Conservation (phyloP, 2,329 filamentous ascomycete genomes). For the Pseudocercospora musae region DNA sequence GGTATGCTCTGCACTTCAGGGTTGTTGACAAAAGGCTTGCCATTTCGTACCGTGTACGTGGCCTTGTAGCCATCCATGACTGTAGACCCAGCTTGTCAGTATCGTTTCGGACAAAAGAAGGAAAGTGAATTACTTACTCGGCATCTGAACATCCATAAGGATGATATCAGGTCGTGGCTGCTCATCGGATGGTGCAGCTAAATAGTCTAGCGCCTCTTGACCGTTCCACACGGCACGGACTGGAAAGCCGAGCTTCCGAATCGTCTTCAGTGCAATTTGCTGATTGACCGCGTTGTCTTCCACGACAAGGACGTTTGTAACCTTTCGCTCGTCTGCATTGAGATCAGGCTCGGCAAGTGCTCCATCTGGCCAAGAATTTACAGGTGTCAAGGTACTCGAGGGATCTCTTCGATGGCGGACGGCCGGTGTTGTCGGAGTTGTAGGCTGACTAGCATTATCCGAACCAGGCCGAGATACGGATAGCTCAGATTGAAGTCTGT, state of each 20-base stretch:
- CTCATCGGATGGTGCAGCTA: slow-evolving; percentile 43
- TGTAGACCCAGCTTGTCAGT: background rate
- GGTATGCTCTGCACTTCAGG: slow-evolving; percentile 59
- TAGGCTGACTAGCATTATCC: slow-evolving; percentile 51
- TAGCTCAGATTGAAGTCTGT: slow-evolving; percentile 58
- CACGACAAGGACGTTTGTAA: slow-evolving; percentile 69
- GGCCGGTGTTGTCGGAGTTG: slow-evolving; percentile 28
- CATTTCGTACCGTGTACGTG: slow-evolving; percentile 68
- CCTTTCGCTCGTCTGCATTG: slow-evolving; percentile 56
- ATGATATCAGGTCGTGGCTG: slow-evolving; percentile 67
- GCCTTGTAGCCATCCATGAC: slow-evolving; percentile 75
- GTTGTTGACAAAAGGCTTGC: slow-evolving; percentile 60
- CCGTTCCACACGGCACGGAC: slow-evolving; percentile 74
- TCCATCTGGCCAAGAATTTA: slow-evolving; percentile 35
- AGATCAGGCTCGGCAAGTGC: slow-evolving; percentile 50
- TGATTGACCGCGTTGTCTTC: slow-evolving; percentile 71
- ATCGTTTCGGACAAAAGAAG: background rate
- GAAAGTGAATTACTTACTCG: slow-evolving; percentile 13
- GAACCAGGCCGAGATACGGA: slow-evolving; percentile 65
- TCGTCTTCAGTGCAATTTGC: slow-evolving; percentile 72
- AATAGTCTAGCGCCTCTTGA: slow-evolving; percentile 72
- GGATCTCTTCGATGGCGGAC: slow-evolving; percentile 19
- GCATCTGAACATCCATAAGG: slow-evolving; percentile 49
- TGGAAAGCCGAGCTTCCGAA: slow-evolving; percentile 68
- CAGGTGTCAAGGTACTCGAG: slow-evolving; percentile 22